Base-by-base conservation (phyloP, 768 basidiomycete genomes). In the Albatrellus ellisii region DNA sequence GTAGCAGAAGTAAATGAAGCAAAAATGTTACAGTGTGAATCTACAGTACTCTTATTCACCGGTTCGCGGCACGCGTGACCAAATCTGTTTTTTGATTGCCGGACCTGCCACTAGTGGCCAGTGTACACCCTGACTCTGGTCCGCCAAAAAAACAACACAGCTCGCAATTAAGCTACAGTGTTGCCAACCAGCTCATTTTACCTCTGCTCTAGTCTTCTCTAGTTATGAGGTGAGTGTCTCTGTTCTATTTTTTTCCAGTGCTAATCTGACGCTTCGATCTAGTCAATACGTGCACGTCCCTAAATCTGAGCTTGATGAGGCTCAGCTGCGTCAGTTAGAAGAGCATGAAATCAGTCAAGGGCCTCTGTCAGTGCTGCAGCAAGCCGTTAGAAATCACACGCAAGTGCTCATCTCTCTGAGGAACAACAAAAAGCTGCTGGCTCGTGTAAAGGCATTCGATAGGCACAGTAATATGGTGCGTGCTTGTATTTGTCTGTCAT, bases 281-380 rank as follows among this genome's bases (percentile, higher is more conserved):
- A 97, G 92, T 71, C 91, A 98, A 75, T 95, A 91, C 67, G 86
- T 88, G 47, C 87, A 92, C 60, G 82, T 91, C 45, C 87, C 91
- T 42, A 95, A 92, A 60, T 95, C 92, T 31, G 95, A 98, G 67
- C 72, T 98, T 43, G 91, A 97, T 59, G 95, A 98, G 62, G 87
- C 89, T 8, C 91, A 98, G 65, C 71, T 98, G 37, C 83, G 90
- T 44, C 85, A 90, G 54, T 69, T 99, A 46, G 94, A 98, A 62
- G 95, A 99, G 61, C 91, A 95, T 58, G 91, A 98, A 65, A 95
- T 98, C 63, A 90, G 87, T 44, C 92, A 97, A 62, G 92, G 90
- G n/a, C 91, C 91, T 18, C 63, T 95, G 59, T 92, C 90, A 29
- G 91, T 95, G 38, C 71, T 95, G 41, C 95, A 99, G 62, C 91